A percentile compares a stretch with the other conserved stretches of the same genome.
phyloP scores from a whole-genome alignment of 2,329 filamentous ascomycete species.

The Pyrenochaeta sp. region DNA sequence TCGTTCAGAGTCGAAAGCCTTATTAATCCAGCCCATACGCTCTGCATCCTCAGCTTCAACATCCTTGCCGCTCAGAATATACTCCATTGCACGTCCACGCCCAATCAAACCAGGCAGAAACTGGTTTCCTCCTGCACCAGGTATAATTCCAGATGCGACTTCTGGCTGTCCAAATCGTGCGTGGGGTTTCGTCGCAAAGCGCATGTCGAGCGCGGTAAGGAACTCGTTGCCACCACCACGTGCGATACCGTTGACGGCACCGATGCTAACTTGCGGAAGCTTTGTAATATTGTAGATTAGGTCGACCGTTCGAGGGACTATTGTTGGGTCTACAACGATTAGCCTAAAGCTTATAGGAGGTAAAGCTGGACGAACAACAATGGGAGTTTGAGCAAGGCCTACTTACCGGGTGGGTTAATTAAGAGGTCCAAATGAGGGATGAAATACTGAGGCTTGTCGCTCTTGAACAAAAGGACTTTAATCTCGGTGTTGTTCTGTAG shows the following conservation, averaged over 20 bases:
- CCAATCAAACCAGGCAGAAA: conserved; percentile 4
- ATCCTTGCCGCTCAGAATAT: conserved; percentile 6
- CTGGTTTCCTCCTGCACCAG: conserved; percentile 9
- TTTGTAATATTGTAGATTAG: conserved; percentile 8
- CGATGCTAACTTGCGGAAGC: conserved; percentile 7
- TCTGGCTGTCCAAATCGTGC: conserved; percentile 9
- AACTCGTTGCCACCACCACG: conserved; percentile 10
- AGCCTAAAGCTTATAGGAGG: not conserved
- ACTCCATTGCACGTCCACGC: conserved; percentile 7
- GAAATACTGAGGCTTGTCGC: conserved; percentile 5
- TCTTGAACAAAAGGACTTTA: conserved; percentile 8
- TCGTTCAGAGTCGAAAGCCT: conserved; percentile 6
- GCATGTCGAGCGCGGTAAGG: conserved; percentile 8
- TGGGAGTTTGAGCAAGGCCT: not conserved
- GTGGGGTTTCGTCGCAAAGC: conserved; percentile 7
- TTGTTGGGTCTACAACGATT: not conserved
- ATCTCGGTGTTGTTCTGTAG: conserved; percentile 6
- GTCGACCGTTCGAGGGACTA: conserved; percentile 3
- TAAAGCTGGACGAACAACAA: not conserved
- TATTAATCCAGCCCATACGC: conserved; percentile 12
- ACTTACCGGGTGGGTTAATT: conserved; percentile 6
- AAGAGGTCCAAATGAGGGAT: conserved; percentile 6
- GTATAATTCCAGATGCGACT: conserved; percentile 3
- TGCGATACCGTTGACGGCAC: conserved; percentile 5
- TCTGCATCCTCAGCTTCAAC: conserved; percentile 6